Evolutionary conservation across 2,329 filamentous ascomycete species (phyloP), one percentile per base, ranked within the genome.

Genomic region (Colletotrichum tropicicola): DNA sequence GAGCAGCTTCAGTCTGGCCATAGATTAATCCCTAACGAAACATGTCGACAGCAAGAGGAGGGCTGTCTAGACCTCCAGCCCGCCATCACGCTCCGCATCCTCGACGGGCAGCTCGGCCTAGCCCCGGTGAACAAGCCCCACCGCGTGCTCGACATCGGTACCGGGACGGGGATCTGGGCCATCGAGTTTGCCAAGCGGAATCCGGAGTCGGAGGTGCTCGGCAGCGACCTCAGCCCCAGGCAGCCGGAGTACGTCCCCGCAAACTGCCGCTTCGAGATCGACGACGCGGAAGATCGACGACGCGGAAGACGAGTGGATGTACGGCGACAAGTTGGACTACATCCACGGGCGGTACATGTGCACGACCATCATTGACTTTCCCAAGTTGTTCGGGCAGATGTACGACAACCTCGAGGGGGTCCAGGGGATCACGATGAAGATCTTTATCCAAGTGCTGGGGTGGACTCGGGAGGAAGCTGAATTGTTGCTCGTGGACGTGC

Each of bases 11-110:
- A 19, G 8, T 6, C 37, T 19, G 7, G 23, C 3, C 8, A 37
- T 27, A 30, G 28, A 6, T 13, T 19, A 35, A 5, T 15, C 15
- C 25, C 47, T 30, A 32, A 23, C n/a, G 30, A n/a, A 7, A 13
- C 1, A 32, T 43, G 21, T 17, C 8, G n/a, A n/a, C 15, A 65
- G 58, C 44, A 73, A 15, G 79, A 82, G 59, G 79, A 81, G 55
- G 73, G 76, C 41, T 73, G 79, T n/a, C 78, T 82, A 39, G 77
- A 81, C 44, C 68, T 81, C 5, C 79, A 80, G 62, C 78, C 80
- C 61, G 70, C 74, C 32, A 69, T 81, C 27, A 58, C 62, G 3
- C 62, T 65, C 28, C 62, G 62, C 35, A 65, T 65, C 30, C 52
- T 65, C 44, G 43, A 62, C 23, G 45, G 39, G 2, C 13, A 51